Percentiles rank a stretch among this genome's conserved stretches.
phyloP scores from a whole-genome alignment of 106 monocot species.

The Dendrobium officinale region DNA sequence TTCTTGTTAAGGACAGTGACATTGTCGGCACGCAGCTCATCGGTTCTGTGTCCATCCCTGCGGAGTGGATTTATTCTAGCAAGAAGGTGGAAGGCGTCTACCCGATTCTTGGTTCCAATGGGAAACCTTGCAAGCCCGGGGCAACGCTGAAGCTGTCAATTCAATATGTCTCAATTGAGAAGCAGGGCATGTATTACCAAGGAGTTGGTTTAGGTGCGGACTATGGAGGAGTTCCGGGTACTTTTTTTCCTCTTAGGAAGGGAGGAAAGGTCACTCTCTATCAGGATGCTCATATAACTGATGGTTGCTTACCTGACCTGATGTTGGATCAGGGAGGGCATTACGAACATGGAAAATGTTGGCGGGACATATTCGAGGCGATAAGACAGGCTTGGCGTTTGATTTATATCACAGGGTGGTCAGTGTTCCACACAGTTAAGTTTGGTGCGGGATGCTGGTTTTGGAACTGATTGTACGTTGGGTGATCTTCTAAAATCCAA shows the following conservation, averaged over 20 bases:
- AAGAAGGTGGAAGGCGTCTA: conserved; percentile 59
- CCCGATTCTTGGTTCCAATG: conserved; percentile 56
- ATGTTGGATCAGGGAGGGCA: conserved; percentile 32
- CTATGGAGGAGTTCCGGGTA: conserved; percentile 55
- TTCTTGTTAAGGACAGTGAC: conserved; percentile 80
- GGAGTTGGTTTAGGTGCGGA: conserved; percentile 57
- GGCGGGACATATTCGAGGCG: conserved; percentile 69
- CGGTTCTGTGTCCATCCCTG: conserved; percentile 58
- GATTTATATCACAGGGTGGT: conserved; percentile 90
- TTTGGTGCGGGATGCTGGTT: conserved; percentile 48
- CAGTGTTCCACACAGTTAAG: conserved; percentile 67
- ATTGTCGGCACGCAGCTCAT: conserved; percentile 78
- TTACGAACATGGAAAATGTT: conserved; percentile 81
- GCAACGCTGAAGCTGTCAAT: conserved; percentile 64
- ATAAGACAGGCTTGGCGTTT: conserved; percentile 55
- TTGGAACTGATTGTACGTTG: conserved; percentile 22
- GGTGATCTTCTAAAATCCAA: conserved; percentile 77
- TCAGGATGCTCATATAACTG: conserved; percentile 86
- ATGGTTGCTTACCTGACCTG: conserved; percentile 59
- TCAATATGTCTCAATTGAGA: conserved; percentile 62
- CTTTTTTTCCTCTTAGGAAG: conserved; percentile 73
- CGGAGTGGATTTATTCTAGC: conserved; percentile 42
- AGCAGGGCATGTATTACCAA: conserved; percentile 45
- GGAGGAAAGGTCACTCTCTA: conserved; percentile 68
- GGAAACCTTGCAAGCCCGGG: conserved; percentile 60